Evolutionary conservation across 2,329 filamentous ascomycete genomes (phyloP), one percentile per base, ranked within the genome.

Genomic region (Ceratocystis lukuohia): DNA sequence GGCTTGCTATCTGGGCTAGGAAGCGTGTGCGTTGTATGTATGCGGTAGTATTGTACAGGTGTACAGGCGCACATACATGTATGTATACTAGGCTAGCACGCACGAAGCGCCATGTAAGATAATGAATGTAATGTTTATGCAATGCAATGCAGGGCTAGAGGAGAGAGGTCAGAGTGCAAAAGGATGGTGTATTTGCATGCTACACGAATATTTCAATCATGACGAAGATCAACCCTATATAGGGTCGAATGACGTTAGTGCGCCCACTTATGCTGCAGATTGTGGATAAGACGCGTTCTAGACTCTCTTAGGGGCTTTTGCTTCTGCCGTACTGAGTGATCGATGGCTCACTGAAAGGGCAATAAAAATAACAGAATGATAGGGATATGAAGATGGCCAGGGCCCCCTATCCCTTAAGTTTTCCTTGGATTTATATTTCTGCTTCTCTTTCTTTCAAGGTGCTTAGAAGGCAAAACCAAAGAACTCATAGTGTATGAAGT

Each of bases 211-310:
- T 15, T n/a, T n/a, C 46, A 48, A 48, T 22, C 48, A 25, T n/a
- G 25, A 25, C n/a, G 48, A 56, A 44, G 37, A 64, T 64, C 46
- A 64, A 30, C 62, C 62, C 62, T 64, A 53, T 4, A 28, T 53
- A 25, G 28, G 46, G 37, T 53, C 30, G 25, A 46, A 50, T 50
- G 44, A 22, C 44, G 33, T 46, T 64, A 64, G 46, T 64, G 45
- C 48, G n/a, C 3, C 45, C 30, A 28, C 46, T 10, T 10, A 28
- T 41, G 62, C n/a, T 53, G 48, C 48, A 50, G 30, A 53, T 44
- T 64, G 44, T 64, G 59, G 59, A n/a, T 62, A 44, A 62, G 61
- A 7, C 25, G 30, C 30, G 62, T 64, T 64, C 62, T 64, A 64
- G 62, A 64, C 62, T 37, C 37, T 50, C 25, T 56, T 17, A 12